Conservation (phyloP, 2,329 filamentous ascomycete species). For the Diaporthe sp. region DNA sequence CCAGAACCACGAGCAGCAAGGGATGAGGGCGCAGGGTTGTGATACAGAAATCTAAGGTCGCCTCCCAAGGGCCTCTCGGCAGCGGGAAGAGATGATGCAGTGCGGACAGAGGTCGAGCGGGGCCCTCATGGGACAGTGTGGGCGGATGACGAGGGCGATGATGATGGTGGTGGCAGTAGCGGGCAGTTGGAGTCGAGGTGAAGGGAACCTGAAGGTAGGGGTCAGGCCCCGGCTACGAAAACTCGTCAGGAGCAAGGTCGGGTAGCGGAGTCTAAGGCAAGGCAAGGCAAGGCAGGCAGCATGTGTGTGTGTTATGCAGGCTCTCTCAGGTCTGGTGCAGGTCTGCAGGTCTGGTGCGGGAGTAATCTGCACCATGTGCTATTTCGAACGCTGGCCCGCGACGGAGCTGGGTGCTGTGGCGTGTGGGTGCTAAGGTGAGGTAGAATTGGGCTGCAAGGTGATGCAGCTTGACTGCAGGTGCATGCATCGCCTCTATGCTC, state of each 20-base stretch:
- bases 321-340: slow-evolving; percentile 21
- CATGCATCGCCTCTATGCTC: slow-evolving; percentile 33
- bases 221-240: slow-evolving; percentile 32
- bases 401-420: slow-evolving; percentile 23
- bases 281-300: slow-evolving; percentile 36
- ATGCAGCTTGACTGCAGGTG: slow-evolving; percentile 41
- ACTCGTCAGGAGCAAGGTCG: slow-evolving; percentile 29
- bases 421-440: slow-evolving; percentile 35
- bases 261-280: slow-evolving; percentile 36
- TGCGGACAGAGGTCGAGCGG: slow-evolving; percentile 3
- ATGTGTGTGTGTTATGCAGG: slow-evolving; percentile 37
- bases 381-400: slow-evolving; percentile 26
- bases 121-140: slow-evolving; percentile 16
- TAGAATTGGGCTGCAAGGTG: slow-evolving; percentile 40
- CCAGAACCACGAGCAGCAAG: slow-evolving; percentile 20
- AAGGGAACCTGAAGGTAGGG: slow-evolving; percentile 19
- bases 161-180: slow-evolving; percentile 6
- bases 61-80: slow-evolving; percentile 16
- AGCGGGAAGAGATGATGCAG: slow-evolving; percentile 4
- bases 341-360: slow-evolving; percentile 16
- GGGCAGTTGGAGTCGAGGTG: slow-evolving; percentile 22
- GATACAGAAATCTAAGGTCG: neutral
- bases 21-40: slow-evolving; percentile 29
- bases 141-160: slow-evolving; percentile 34
- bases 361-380: slow-evolving; percentile 36